phyloP scores from a whole-genome alignment of 148 eudicot species.

The Rhododendron henanense region DNA sequence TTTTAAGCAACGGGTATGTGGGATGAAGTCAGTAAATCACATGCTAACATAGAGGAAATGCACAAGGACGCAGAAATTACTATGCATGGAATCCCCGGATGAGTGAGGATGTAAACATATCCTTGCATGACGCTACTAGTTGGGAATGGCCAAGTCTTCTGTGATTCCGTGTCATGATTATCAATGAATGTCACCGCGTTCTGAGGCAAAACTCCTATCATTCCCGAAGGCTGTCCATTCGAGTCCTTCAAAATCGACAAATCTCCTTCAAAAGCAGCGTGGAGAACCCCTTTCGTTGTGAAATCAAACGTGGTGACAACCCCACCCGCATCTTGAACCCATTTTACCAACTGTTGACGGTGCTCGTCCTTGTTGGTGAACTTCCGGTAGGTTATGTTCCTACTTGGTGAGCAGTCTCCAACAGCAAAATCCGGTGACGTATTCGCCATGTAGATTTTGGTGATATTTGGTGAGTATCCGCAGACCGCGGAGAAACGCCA shows the following conservation, averaged over 20 bases:
- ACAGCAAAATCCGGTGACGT: constrained; percentile 58
- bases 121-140: constrained; percentile 55
- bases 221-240: constrained; percentile 52
- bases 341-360: constrained; percentile 39
- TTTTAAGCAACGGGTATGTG: no score
- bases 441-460: constrained; percentile 40
- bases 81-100: constrained; percentile 54
- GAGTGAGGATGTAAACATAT: constrained; percentile 62
- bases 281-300: constrained; percentile 61
- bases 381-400: constrained; percentile 30
- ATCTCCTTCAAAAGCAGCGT: constrained; percentile 42
- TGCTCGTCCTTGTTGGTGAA: constrained; percentile 50
- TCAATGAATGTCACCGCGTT: constrained; percentile 62
- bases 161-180: constrained; percentile 63
- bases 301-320: constrained; percentile 52
- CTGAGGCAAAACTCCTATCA: constrained; percentile 51
- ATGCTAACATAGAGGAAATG: constrained; percentile 30
- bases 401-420: constrained; percentile 55
- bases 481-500: constrained; percentile 62
- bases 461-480: constrained; percentile 48
- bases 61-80: constrained; percentile 30
- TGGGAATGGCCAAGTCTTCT: constrained; percentile 57
- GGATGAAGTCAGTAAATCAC: constrained; percentile 14
- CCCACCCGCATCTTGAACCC: constrained; percentile 50
- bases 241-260: constrained; percentile 61